phyloP scores from a whole-genome alignment of 2,329 filamentous ascomycete genomes.

The Pestalotiopsis sp. region DNA sequence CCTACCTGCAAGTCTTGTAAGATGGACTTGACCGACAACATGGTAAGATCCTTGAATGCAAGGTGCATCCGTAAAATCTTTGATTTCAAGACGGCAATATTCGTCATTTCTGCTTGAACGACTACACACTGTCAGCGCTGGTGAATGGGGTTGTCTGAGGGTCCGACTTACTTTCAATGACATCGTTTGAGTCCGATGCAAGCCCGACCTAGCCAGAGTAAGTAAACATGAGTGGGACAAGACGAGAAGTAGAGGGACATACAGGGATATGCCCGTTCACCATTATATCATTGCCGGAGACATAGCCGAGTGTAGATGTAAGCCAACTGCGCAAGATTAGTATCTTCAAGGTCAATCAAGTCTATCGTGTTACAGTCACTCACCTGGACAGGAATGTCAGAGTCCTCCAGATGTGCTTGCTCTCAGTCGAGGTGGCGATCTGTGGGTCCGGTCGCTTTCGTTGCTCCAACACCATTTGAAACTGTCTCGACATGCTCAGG shows the following conservation, averaged over 20 bases:
- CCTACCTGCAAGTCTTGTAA: slow-evolving; percentile 26
- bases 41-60: slow-evolving; percentile 28
- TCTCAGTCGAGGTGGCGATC: background rate
- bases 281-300: slow-evolving; percentile 26
- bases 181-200: background rate
- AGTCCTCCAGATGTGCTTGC: slow-evolving; percentile 29
- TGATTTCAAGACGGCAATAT: slow-evolving; percentile 31
- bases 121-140: slow-evolving; percentile 17
- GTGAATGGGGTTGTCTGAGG: background rate
- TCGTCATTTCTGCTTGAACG: slow-evolving; percentile 31
- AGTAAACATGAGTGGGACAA: no score
- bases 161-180: background rate
- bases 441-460: background rate
- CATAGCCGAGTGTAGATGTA: slow-evolving; percentile 31
- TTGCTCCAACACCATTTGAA: slow-evolving; percentile 13
- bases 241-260: slow-evolving; percentile 15
- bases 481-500: slow-evolving; percentile 16
- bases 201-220: background rate
- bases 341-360: background rate
- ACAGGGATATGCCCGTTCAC: slow-evolving; percentile 20
- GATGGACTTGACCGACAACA: slow-evolving; percentile 27
- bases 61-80: slow-evolving; percentile 32
- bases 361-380: background rate
- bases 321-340: slow-evolving; percentile 27
- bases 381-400: slow-evolving; percentile 33